phyloP scores from a whole-genome alignment of 1,284 basidiomycete species.

The Earliella scabrosa region DNA sequence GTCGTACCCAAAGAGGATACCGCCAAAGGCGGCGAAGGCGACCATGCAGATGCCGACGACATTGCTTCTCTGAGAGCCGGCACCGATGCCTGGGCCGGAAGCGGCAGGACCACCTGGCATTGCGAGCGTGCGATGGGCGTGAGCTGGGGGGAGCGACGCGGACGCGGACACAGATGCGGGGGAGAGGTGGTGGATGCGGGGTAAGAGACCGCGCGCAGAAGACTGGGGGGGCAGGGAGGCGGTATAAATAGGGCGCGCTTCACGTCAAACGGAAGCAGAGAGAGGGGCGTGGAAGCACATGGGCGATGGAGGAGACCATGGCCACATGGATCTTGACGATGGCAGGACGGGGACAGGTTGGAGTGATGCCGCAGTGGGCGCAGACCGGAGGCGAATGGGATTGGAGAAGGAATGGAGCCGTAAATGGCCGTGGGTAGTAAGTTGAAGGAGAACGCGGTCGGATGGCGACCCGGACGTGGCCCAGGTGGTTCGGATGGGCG shows the following conservation, averaged over 20 bases:
- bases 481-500: too few species aligned
- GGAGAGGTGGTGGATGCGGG: conserved; percentile 1
- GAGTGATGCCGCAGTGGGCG: not conserved
- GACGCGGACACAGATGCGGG: not conserved
- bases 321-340: not conserved
- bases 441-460: not conserved
- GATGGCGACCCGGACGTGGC: conserved; percentile 44
- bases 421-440: too few species aligned
- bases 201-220: not conserved
- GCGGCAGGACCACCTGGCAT: conserved; percentile 61
- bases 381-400: not conserved
- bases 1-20: conserved; percentile 83
- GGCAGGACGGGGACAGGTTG: not conserved
- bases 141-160: conserved; percentile 2
- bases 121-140: conserved; percentile 57
- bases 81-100: conserved; percentile 48
- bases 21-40: conserved; percentile 83
- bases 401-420: not conserved
- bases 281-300: conserved; percentile 6
- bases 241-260: not conserved
- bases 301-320: not conserved
- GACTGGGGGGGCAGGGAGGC: too few species aligned
- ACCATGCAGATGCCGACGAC: conserved; percentile 60
- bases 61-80: conserved; percentile 51
- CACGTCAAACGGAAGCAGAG: not conserved